Conservation (phyloP, 1,139 yeast species). For the Blastobotrys elegans region DNA sequence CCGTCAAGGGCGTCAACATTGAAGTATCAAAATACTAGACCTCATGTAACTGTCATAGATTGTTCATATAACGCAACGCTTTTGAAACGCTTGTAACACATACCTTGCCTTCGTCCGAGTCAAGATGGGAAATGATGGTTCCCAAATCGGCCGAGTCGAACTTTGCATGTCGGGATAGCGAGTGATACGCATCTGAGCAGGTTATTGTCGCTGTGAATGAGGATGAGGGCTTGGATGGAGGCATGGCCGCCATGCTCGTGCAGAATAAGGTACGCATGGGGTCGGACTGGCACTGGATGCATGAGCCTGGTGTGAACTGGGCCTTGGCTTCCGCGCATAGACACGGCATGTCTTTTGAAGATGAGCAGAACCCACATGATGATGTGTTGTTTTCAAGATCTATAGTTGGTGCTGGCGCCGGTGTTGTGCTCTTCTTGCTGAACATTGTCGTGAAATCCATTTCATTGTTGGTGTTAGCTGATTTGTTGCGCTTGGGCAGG, state of each 20-base stretch:
- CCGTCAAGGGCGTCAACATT: conserved; percentile 54
- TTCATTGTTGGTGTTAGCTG: conserved; percentile 8
- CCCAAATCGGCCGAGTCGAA: conserved; percentile 67
- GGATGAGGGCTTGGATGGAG: not conserved
- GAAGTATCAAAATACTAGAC: conserved; percentile 15
- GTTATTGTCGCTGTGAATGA: conserved; percentile 50
- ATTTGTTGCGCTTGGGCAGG: conserved; percentile 16
- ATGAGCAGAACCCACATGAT: conserved; percentile 83
- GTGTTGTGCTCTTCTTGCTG: not conserved
- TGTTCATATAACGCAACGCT: conserved; percentile 60
- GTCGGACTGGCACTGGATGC: conserved; percentile 68
- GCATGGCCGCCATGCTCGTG: conserved; percentile 50
- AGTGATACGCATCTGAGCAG: conserved; percentile 77
- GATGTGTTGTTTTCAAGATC: not conserved
- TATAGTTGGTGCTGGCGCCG: not conserved
- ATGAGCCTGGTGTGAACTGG: conserved; percentile 33
- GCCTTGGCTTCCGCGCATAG: conserved; percentile 73
- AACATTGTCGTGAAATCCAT: not conserved
- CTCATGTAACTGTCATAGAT: not conserved
- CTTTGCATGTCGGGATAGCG: conserved; percentile 68
- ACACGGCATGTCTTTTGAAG: conserved; percentile 77
- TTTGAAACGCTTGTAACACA: conserved; percentile 75
- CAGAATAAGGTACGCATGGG: conserved; percentile 82
- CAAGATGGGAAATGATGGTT: conserved; percentile 59
- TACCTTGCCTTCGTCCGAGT: conserved; percentile 65